Conservation (phyloP, 805 yeast species). For the Candida dendrica region DNA sequence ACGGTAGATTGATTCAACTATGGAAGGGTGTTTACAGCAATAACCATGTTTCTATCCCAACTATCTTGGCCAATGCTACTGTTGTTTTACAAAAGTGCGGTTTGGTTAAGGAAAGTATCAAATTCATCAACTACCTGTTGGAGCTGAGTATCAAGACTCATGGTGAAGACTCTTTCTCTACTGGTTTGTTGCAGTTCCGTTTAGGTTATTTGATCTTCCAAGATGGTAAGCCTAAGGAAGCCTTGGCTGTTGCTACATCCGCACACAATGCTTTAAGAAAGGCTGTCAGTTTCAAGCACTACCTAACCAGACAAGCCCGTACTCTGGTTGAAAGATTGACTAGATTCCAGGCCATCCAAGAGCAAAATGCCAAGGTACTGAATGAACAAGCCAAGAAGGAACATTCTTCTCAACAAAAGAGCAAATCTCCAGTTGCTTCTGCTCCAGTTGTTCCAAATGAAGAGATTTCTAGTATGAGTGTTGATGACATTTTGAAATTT, state of each 20-base stretch:
- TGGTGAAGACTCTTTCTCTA: constrained; percentile 53
- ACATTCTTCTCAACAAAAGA: constrained; percentile 18
- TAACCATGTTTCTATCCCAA: constrained; percentile 61
- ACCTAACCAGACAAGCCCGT: constrained; percentile 58
- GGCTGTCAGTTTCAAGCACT: constrained; percentile 62
- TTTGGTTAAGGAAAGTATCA: constrained; percentile 39
- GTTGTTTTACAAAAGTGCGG: constrained; percentile 49
- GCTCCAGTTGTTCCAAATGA: constrained; percentile 28
- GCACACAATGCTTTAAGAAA: constrained; percentile 52
- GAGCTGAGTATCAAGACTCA: constrained; percentile 41
- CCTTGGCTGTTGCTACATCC: constrained; percentile 46
- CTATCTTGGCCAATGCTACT: constrained; percentile 56
- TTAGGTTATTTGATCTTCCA: constrained; percentile 54
- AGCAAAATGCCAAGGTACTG: constrained; percentile 31
- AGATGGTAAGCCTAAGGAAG: constrained; percentile 42
- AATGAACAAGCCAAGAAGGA: constrained; percentile 26
- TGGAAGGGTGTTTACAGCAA: constrained; percentile 50
- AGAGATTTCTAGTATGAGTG: constrained; percentile 53
- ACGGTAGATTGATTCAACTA: constrained; percentile 49
- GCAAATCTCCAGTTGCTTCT: constrained; percentile 15
- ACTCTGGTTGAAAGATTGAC: constrained; percentile 56
- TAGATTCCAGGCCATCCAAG: constrained; percentile 38
- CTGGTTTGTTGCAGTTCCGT: constrained; percentile 65
- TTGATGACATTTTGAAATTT: constrained; percentile 66
- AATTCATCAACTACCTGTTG: constrained; percentile 47